phyloP scores from a whole-genome alignment of 805 yeast genomes.

The Osmozyma mogii region DNA sequence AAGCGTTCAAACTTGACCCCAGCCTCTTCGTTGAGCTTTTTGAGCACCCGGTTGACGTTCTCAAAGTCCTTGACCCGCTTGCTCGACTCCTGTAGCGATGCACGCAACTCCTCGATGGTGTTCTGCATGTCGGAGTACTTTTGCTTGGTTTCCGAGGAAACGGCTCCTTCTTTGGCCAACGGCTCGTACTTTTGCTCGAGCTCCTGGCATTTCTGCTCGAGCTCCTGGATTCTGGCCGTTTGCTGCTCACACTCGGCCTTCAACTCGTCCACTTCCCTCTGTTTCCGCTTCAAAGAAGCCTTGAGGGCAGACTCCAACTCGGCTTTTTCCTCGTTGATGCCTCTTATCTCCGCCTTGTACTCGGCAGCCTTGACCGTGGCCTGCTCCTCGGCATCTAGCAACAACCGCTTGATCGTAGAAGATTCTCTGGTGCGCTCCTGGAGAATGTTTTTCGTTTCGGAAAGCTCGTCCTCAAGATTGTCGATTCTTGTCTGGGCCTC shows the following conservation, averaged over 20 bases:
- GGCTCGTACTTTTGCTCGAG: constrained; percentile 21
- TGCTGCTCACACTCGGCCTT: constrained; percentile 36
- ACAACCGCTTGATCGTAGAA: constrained; percentile 57
- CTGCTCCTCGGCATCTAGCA: constrained; percentile 61
- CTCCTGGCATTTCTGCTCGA: constrained; percentile 24
- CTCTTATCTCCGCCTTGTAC: constrained; percentile 41
- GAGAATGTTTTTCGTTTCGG: constrained; percentile 60
- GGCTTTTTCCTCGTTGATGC: constrained; percentile 53
- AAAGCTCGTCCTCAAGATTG: constrained; percentile 72
- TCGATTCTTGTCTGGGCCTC: constrained; percentile 59
- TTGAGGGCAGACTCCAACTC: constrained; percentile 49
- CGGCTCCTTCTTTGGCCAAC: constrained; percentile 10
- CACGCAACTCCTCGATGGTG: constrained; percentile 39
- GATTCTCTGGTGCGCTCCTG: constrained; percentile 81
- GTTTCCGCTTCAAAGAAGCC: constrained; percentile 42
- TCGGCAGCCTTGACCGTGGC: constrained; percentile 47
- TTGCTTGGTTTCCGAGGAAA: constrained; percentile 5
- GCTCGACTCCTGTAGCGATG: constrained; percentile 44
- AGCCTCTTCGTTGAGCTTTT: constrained; percentile 59
- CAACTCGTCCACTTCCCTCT: constrained; percentile 59
- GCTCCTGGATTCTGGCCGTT: constrained; percentile 29
- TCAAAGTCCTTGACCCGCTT: constrained; percentile 50
- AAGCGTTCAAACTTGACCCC: constrained; percentile 58
- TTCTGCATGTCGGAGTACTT: constrained; percentile 17
- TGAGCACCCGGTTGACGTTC: constrained; percentile 42